Conservation (phyloP, 352 stramenopile species). For the Phytophthora vignae region DNA sequence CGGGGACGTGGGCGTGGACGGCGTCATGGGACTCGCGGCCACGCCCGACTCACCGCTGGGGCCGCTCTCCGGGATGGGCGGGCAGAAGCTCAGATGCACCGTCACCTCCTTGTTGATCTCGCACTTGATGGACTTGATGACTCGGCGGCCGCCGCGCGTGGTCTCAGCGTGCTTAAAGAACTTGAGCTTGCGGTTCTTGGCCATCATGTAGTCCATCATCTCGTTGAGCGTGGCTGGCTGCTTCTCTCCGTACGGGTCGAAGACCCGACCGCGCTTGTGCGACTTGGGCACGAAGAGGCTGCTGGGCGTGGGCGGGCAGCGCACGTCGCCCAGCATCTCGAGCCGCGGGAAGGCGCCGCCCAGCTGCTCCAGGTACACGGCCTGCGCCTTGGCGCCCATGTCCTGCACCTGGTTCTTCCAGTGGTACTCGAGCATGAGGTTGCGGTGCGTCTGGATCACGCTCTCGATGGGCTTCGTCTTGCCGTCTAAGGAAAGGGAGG, state of each 20-base stretch:
- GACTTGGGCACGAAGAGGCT: constrained; percentile 84
- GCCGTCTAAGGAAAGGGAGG: constrained; percentile 51
- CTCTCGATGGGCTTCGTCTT: constrained; percentile 90
- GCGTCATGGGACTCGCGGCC: constrained; percentile 86
- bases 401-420: constrained; percentile 92
- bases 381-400: constrained; percentile 84
- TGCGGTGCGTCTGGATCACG: constrained; percentile 87
- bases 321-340: constrained; percentile 85
- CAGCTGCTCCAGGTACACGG: constrained; percentile 84
- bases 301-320: constrained; percentile 72
- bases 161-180: constrained; percentile 91
- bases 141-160: constrained; percentile 81
- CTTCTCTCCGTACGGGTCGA: constrained; percentile 87
- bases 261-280: constrained; percentile 83
- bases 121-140: constrained; percentile 88
- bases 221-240: constrained; percentile 85
- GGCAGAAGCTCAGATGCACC: constrained; percentile 83
- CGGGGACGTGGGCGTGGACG: constrained; percentile 84
- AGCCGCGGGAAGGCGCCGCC: constrained; percentile 73
- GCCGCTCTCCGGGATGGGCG: constrained; percentile 80
- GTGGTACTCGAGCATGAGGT: constrained; percentile 91
- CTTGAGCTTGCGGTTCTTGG: constrained; percentile 89
- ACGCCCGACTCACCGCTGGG: constrained; percentile 85
- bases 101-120: constrained; percentile 91
- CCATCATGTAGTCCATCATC: constrained; percentile 93